A percentile compares a stretch with the other conserved stretches of the same genome.
Evolutionary conservation across 495 filamentous ascomycete genomes (phyloP).

Genomic region (Alectoria sarmentosa): DNA sequence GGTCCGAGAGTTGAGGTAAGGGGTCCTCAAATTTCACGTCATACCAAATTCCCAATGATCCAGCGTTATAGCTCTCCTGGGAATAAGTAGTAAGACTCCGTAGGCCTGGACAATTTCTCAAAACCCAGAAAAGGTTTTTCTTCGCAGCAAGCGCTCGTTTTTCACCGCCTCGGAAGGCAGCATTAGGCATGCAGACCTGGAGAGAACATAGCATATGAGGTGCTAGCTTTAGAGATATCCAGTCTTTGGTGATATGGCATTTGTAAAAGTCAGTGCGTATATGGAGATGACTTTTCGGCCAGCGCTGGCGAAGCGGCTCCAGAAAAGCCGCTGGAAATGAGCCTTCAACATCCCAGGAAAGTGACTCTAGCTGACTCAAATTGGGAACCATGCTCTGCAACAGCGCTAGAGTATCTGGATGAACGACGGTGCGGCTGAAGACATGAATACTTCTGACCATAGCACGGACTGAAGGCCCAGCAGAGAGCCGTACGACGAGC

Average conservation of each 20-base stretch:
- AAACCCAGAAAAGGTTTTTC: background rate
- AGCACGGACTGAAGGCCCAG: background rate
- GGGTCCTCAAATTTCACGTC: background rate
- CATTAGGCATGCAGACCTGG: background rate
- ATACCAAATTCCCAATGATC: background rate
- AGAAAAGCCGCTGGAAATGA: background rate
- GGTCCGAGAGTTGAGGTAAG: background rate
- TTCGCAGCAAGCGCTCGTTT: background rate
- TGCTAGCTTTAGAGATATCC: background rate
- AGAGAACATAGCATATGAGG: background rate
- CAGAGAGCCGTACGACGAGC: background rate
- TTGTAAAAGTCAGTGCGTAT: background rate
- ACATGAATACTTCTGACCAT: background rate
- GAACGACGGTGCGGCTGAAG: background rate
- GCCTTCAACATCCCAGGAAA: background rate
- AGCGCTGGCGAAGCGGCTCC: background rate
- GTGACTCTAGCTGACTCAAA: background rate
- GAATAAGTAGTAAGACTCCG: background rate
- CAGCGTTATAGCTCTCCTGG: background rate
- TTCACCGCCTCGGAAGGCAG: too few relatives aligned
- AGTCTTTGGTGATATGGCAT: background rate
- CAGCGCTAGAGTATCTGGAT: background rate
- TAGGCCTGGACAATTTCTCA: background rate
- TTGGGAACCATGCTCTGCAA: background rate
- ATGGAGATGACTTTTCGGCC: background rate